A percentile compares a stretch with the other conserved stretches of the same genome.
Conservation (phyloP, 768 basidiomycete genomes). For the Tremella yokohamensis region DNA sequence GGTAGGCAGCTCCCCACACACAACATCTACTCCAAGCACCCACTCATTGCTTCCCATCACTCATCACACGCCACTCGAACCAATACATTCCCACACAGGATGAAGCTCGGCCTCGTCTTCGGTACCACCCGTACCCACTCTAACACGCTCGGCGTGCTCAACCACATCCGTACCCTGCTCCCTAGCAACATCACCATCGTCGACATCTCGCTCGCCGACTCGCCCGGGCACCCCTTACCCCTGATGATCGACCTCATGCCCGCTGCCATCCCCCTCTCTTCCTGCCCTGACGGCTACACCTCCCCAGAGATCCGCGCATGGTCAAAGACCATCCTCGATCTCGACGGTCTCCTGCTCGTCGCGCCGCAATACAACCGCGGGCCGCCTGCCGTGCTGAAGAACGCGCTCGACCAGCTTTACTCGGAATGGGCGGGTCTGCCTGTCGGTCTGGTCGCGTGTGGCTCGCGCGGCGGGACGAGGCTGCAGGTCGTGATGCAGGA, state of each 20-base stretch:
- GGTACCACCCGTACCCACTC: constrained; percentile 15
- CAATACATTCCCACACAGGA: background rate
- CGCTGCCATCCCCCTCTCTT: constrained; percentile 4
- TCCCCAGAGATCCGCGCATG: constrained; percentile 46
- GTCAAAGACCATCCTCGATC: constrained; percentile 43
- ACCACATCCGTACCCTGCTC: constrained; percentile 9
- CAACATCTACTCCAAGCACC: no score
- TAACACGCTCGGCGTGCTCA: constrained; percentile 15
- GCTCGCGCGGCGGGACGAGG: constrained; percentile 50
- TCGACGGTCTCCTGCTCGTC: constrained; percentile 51
- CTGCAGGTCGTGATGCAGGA: constrained; percentile 40
- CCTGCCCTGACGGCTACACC: constrained; percentile 33
- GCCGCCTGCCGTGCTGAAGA: constrained; percentile 53
- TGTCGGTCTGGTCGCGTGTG: constrained; percentile 50
- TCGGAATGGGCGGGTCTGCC: constrained; percentile 53
- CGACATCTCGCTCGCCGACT: constrained; percentile 9
- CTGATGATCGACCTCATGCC: constrained; percentile 9
- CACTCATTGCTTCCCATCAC: no score
- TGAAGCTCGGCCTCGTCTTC: constrained; percentile 21
- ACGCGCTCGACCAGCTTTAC: constrained; percentile 54
- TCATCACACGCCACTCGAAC: no score
- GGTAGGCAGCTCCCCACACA: no score
- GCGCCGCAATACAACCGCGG: constrained; percentile 55
- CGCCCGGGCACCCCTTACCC: constrained; percentile 18
- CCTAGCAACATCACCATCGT: constrained; percentile 8